Base-by-base conservation (phyloP, 1,284 basidiomycete species). In the Cutaneotrichosporon mucoides region DNA sequence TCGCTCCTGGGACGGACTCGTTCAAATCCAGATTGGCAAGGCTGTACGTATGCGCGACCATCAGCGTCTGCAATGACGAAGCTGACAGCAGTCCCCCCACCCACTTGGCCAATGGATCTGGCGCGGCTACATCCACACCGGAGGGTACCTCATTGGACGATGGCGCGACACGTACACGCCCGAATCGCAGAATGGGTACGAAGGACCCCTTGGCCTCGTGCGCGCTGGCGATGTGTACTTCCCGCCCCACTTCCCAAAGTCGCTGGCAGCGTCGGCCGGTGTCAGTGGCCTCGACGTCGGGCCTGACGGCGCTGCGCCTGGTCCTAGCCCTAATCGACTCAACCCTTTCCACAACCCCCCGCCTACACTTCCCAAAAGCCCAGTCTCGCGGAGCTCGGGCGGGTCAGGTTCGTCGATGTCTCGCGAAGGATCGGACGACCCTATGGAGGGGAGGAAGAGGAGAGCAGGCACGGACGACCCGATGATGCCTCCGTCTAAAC, bases 81-180 rank as follows among this genome's bases (percentile, higher is more conserved):
- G 24, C 24, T 24, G 24, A 24, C 24, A 24, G 24, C 24, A 24
- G 68, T 59, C 55, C 7, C 68, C 54, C 8, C 57, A 68, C 52
- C 64, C 68, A 2, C 67, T 69, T 54, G 71, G 75, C n/a, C 56
- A 64, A 47, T 79, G 76, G 76, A 55, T 77, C 4, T 76, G 73
- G 69, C 63, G 73, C n/a, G 76, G 73, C 1, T 79, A 78, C 55
- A 55, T 78, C 6, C 72, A 76, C 48, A 70, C 75, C 3, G 76
- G 75, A 4, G 75, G 72, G 3, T 62, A 71, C 54, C 45, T 76
- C 38, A 60, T 75, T 43, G 77, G 76, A 24, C 62, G 76, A 15
- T 79, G 76, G 75, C 67, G 76, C 52, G 77, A 79, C 59, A 73
- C 72, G 2, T 74, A 73, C 55, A 78, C 75, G 5, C 63, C 70